Evolutionary conservation across 164 flowering plant genomes (phyloP), one percentile per base, ranked within the genome.

Genomic region (Vitis labrusca): DNA sequence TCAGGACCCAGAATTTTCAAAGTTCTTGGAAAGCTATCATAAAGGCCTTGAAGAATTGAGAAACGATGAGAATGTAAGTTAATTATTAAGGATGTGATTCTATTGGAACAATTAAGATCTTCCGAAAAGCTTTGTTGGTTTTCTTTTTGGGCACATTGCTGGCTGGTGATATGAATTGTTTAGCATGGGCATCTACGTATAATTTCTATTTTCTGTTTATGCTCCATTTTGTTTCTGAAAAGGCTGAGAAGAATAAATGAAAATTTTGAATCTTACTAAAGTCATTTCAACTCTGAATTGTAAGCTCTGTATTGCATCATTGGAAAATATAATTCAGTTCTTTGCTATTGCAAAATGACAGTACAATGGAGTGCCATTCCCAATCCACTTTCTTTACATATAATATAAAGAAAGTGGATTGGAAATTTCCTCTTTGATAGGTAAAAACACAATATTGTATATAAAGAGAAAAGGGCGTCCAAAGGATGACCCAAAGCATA

Each of bases 1-100:
- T 72, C 88, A 93, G 98, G 93, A 93, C 74, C 88, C 88, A 59
- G 73, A 73, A 48, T 93, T 89, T 76, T 53, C 71, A 1, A 83
- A 75, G 67, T 91, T 86, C 71, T 68, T 93, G 84, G 85, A 87
- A 76, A 81, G 78, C 55, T 80, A 78, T 71, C 69, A 63, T 11
- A 63, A 74, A 16, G 74, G 67, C 53, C 76, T 71, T 58, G 66
- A 71, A 67, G 63, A 72, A 47, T 61, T 72, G 32, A 81, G 74
- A 59, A 62, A 74, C 60, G 85, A 83, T 55, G 88, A 80, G 32
- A 58, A 49, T 78, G 96, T 93, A 74, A 82, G 83, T 71, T 66
- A 56, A 53, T 53, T 47, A 1, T 51, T 9, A 56, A 60, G 50
- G 16, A 51, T 37, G 8, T 37, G 59, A 11, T 44, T 69, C 17